Conservation (phyloP, 768 basidiomycete genomes). For the Lactarius akahatsu region DNA sequence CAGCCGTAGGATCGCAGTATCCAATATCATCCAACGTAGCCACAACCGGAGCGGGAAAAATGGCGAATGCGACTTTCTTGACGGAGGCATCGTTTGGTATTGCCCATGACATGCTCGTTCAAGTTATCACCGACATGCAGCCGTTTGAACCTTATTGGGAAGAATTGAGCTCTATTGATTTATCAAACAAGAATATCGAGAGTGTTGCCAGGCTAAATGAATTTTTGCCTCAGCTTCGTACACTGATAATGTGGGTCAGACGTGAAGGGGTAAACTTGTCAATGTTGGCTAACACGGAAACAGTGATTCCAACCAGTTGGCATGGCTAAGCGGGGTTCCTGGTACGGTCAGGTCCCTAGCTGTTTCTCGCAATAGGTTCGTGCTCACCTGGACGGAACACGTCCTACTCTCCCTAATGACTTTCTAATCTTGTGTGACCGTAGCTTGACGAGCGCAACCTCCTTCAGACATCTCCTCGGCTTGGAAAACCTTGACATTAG, state of each 20-base stretch:
- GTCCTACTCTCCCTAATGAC: constrained; percentile 5
- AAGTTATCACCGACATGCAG: constrained; percentile 91
- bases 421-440: constrained; percentile 24
- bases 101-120: constrained; percentile 86
- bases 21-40: constrained; percentile 30
- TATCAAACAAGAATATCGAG: constrained; percentile 70
- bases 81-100: constrained; percentile 97
- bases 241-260: constrained; percentile 67
- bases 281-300: constrained; percentile 11
- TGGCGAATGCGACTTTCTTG: constrained; percentile 64
- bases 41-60: constrained; percentile 15
- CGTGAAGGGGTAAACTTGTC: not conserved
- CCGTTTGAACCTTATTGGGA: constrained; percentile 98
- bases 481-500: constrained; percentile 91
- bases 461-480: constrained; percentile 82
- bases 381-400: constrained; percentile 21
- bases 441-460: constrained; percentile 83
- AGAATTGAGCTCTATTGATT: constrained; percentile 65
- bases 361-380: constrained; percentile 72
- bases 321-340: constrained; percentile 81
- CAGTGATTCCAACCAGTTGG: constrained; percentile 72
- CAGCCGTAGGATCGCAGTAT: constrained; percentile 33
- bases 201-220: constrained; percentile 86
- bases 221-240: constrained; percentile 80
- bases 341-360: constrained; percentile 70